Conservation (phyloP, 2,329 filamentous ascomycete genomes). For the Trichoderma atrobrunneum region DNA sequence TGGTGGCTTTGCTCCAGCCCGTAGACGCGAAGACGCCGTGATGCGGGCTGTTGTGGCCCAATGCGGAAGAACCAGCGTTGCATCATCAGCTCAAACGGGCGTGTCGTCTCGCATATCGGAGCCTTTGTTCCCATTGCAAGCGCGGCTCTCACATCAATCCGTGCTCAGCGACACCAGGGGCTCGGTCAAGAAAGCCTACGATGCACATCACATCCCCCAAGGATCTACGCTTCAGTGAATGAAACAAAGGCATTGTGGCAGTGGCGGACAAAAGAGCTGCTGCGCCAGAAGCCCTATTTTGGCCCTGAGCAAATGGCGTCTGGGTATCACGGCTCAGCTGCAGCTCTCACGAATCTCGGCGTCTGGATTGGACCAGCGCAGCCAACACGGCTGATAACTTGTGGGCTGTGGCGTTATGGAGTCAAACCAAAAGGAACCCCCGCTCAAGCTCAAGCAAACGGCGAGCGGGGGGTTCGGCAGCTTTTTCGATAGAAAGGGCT, state of each 20-base stretch:
- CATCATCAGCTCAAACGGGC: slow-evolving; percentile 5
- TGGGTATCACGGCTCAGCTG: slow-evolving; percentile 2
- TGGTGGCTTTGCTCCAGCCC: not conserved
- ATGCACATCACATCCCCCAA: too few species aligned
- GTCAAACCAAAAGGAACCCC: not conserved
- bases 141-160: not conserved
- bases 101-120: not conserved
- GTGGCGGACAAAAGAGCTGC: slow-evolving; percentile 2
- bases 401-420: slow-evolving; percentile 17
- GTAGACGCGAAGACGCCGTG: not conserved
- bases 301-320: not conserved
- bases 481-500: not conserved
- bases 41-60: not conserved
- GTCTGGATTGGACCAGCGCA: slow-evolving; percentile 8
- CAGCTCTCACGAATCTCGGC: not conserved
- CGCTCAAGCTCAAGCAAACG: not conserved
- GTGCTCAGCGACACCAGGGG: not conserved
- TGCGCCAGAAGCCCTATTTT: slow-evolving; percentile 3
- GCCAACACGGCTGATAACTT: slow-evolving; percentile 4
- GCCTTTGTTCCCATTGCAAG: not conserved
- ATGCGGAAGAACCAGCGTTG: slow-evolving; percentile 1
- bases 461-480: not conserved
- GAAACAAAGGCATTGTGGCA: slow-evolving; percentile 3
- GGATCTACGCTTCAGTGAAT: not conserved
- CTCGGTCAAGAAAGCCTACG: not conserved